Percentiles rank a stretch among this genome's conserved stretches.
phyloP scores from a whole-genome alignment of 176 grass and related monocot genomes.

The Oryza punctata region DNA sequence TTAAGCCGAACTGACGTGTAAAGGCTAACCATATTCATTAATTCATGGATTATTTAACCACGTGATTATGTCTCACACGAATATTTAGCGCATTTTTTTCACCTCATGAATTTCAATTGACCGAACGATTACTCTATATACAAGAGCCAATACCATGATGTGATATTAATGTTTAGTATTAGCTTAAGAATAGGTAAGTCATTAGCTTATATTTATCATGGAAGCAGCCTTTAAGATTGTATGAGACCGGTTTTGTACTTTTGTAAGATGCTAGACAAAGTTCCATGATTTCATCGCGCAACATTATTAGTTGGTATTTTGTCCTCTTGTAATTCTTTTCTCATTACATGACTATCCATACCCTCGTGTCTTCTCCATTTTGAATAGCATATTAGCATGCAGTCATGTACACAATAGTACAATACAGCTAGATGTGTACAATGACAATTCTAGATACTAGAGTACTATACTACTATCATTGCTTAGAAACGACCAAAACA shows the following conservation, averaged over 20 bases:
- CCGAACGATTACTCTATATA: background rate
- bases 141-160: background rate
- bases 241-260: background rate
- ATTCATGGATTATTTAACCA: background rate
- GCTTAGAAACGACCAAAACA: slow-evolving; percentile 12
- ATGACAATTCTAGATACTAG: background rate
- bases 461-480: slow-evolving; percentile 1
- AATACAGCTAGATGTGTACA: background rate
- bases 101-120: background rate
- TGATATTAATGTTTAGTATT: background rate
- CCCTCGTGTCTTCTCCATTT: background rate
- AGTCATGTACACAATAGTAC: background rate
- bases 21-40: background rate
- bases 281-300: background rate
- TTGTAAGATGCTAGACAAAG: background rate
- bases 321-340: background rate
- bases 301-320: background rate
- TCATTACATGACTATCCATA: background rate
- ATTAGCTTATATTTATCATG: background rate
- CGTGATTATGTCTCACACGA: background rate
- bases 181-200: background rate
- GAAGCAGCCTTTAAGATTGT: slow-evolving; percentile 8
- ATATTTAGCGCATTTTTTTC: background rate
- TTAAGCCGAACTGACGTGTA: slow-evolving; percentile 3
- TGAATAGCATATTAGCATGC: background rate